Evolutionary conservation across 441 rosid genomes (phyloP).

Genomic region (Adansonia rubrostipa): DNA sequence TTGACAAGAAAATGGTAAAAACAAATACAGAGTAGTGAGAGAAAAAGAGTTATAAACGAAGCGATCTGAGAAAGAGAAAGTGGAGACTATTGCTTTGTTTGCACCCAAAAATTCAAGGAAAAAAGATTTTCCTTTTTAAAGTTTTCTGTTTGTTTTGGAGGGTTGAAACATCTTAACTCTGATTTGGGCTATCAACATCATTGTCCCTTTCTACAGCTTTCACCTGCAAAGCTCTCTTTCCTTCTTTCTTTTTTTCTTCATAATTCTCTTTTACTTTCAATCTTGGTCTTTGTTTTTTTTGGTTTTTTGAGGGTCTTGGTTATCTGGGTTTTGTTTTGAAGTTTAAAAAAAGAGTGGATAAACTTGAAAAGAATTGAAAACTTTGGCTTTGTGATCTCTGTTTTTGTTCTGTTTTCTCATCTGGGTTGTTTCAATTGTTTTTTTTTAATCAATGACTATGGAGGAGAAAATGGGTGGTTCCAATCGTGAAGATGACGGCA

Average conservation of each 20-base stretch:
- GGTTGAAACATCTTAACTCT: constrained; percentile 27
- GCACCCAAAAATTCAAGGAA: constrained; percentile 2
- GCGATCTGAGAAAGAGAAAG: not conserved
- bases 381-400: constrained; percentile 22
- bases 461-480: constrained; percentile 36
- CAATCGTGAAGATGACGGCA: constrained; percentile 38
- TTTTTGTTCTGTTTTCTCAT: constrained; percentile 26
- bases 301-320: not conserved
- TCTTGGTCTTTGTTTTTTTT: not conserved
- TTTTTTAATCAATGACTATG: constrained; percentile 42
- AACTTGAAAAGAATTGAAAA: constrained; percentile 18
- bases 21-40: constrained; percentile 37
- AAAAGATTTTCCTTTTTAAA: not conserved
- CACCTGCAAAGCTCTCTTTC: constrained; percentile 15
- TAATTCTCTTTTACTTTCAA: constrained; percentile 8
- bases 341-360: not conserved
- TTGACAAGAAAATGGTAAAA: constrained; percentile 38
- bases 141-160: constrained; percentile 36
- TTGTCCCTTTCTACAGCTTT: constrained; percentile 38
- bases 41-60: constrained; percentile 1
- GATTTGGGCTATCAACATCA: constrained; percentile 46
- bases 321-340: constrained; percentile 36
- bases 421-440: constrained; percentile 20
- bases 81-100: not conserved
- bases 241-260: constrained; percentile 6